Evolutionary conservation across 2,329 filamentous ascomycete genomes (phyloP), one percentile per base, ranked within the genome.

Genomic region (Epichloe aotearoae): DNA sequence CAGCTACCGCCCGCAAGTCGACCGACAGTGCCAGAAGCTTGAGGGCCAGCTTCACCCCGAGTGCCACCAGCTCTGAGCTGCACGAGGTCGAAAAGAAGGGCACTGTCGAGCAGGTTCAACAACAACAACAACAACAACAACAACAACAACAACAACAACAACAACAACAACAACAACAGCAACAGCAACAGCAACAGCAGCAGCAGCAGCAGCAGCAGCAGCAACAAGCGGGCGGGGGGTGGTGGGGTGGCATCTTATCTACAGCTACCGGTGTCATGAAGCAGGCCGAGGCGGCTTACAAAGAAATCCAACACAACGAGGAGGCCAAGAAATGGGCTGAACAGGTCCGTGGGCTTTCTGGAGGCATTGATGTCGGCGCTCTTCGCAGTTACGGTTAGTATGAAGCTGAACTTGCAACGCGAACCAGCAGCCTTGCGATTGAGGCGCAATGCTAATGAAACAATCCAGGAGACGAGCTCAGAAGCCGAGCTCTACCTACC

Each of bases 291-390:
- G 88, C 84, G 7, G 85, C 90, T 1, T 90, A 95, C 56, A 95
- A 91, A 65, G 88, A 97, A 67, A 90, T 98, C 46, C 88, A 95
- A 66, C 84, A 93, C 64, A 96, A 95, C 61, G 89, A 97, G 64
- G 93, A 98, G 66, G 93, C 91, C 48, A 90, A 91, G 72, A 86
- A 88, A 66, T 98, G 91, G 89, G 88, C 90, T 1, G 87, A 95
- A 49, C 91, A 97, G 65, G 86, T 97, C 50, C 84, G 84, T 62
- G 90, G 89, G 53, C 58, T 69, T 19, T 59, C 59, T 11, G 61
- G 60, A 26, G 55, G 55, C 47, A 59, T 69, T 39, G 95, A 95
- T 63, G 86, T 94, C 46, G 86, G 84, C 43, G 82, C 82, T 34
- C 72, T 97, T 41, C 80, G 79, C 58, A 66, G 53, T 49, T 69